Percentiles rank a stretch among this genome's conserved stretches.
These are phyloP conservation scores for Pouteria glomerata DNA, from an alignment of 148 eudicot species.

Conservation along the genomic window DNA sequence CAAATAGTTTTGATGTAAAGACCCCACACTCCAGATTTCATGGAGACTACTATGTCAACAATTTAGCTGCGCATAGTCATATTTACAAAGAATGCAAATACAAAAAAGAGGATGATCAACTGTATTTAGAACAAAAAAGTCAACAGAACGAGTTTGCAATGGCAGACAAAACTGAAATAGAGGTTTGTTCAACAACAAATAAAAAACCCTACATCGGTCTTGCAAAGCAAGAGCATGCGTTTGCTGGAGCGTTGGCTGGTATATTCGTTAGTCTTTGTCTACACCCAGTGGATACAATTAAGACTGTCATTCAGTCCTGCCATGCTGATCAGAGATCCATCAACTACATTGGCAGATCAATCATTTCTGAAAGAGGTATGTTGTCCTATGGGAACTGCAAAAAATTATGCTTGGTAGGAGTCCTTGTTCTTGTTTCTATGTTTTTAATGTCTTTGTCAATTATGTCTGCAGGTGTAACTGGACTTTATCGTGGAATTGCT, in stretches of 20 bases:
- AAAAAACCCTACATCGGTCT: conserved; percentile 26
- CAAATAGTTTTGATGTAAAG: conserved; percentile 13
- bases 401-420: not conserved
- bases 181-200: conserved; percentile 24
- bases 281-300: conserved; percentile 91
- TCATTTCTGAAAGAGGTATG: conserved; percentile 86
- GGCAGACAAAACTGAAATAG: conserved; percentile 20
- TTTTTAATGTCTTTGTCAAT: not conserved
- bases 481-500: conserved; percentile 91
- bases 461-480: conserved; percentile 50
- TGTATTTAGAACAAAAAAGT: conserved; percentile 15
- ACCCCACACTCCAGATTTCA: conserved; percentile 25
- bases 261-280: conserved; percentile 81
- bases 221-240: conserved; percentile 88
- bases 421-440: not conserved
- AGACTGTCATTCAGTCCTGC: conserved; percentile 84
- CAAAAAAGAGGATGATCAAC: conserved; percentile 18
- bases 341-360: conserved; percentile 54
- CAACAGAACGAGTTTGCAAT: conserved; percentile 12
- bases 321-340: conserved; percentile 57
- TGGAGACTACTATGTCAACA: conserved; percentile 19
- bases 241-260: conserved; percentile 94
- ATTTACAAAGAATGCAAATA: conserved; percentile 12
- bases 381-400: not conserved
- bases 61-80: conserved; percentile 19